These are phyloP conservation scores for Xylariaceae sp. DNA, from an alignment of 2,329 filamentous ascomycete genomes.

Conservation along the genomic window DNA sequence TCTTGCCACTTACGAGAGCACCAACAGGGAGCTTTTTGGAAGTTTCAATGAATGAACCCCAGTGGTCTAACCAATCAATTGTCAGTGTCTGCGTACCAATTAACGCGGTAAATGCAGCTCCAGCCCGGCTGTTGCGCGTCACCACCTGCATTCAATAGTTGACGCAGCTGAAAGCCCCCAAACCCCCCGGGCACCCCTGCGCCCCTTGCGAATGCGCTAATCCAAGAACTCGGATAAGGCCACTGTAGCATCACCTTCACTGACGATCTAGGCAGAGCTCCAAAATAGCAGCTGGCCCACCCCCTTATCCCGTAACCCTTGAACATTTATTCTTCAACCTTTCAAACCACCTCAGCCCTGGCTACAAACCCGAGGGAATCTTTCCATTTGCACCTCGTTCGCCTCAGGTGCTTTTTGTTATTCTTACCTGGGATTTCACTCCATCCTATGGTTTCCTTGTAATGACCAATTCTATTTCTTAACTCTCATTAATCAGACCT, in stretches of 20 bases:
- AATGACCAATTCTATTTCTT: conserved; percentile 50
- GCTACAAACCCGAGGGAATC: conserved; percentile 10
- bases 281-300: conserved; percentile 25
- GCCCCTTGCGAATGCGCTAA: conserved; percentile 21
- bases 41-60: too few relatives aligned
- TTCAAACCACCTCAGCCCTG: conserved; percentile 12
- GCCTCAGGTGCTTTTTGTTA: conserved; percentile 28
- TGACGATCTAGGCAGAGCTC: conserved; percentile 8
- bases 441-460: conserved; percentile 41
- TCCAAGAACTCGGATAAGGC: conserved; percentile 42
- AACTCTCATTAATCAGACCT: conserved; percentile 48
- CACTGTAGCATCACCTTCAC: conserved; percentile 43
- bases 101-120: too few relatives aligned
- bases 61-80: too few relatives aligned
- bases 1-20: too few relatives aligned
- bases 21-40: too few relatives aligned
- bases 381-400: conserved; percentile 14
- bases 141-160: too few relatives aligned
- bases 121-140: too few relatives aligned
- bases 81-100: too few relatives aligned
- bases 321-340: conserved; percentile 11
- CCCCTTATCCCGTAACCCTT: conserved; percentile 18
- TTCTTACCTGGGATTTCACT: conserved; percentile 28
- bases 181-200: not conserved
- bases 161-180: conserved; percentile 6